These are phyloP conservation scores for Ceriops decandra DNA, from an alignment of 345 rosid genomes.

Conservation along the genomic window DNA sequence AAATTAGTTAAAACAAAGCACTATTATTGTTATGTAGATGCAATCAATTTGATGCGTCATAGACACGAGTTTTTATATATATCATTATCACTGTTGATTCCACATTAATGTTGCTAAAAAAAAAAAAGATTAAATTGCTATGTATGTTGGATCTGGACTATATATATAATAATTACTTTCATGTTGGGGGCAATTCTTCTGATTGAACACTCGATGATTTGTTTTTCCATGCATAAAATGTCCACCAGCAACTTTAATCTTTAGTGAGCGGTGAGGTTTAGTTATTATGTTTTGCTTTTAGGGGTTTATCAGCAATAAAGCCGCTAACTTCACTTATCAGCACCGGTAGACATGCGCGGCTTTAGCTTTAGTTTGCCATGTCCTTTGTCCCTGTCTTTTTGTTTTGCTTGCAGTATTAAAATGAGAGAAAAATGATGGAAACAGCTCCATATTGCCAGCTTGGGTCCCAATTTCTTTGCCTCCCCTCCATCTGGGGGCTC, in stretches of 20 bases:
- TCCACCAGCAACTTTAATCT: neutral
- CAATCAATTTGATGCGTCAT: too few relatives aligned
- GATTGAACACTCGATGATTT: slow-evolving; percentile 18
- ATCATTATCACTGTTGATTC: too few relatives aligned
- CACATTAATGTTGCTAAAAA: neutral
- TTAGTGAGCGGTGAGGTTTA: slow-evolving; percentile 1
- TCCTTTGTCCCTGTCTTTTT: neutral
- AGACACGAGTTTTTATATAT: neutral
- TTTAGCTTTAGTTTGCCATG: slow-evolving; percentile 6
- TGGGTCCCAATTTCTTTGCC: too few relatives aligned
- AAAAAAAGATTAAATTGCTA: neutral
- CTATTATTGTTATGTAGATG: too few relatives aligned
- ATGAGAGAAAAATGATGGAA: too few relatives aligned
- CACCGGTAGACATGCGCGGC: neutral
- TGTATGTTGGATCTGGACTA: neutral
- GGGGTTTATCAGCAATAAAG: slow-evolving; percentile 6
- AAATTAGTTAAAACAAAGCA: neutral
- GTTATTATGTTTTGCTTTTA: slow-evolving; percentile 25
- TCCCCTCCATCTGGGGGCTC: too few relatives aligned
- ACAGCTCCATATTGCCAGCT: too few relatives aligned
- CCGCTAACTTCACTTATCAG: slow-evolving; percentile 3
- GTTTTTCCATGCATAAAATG: neutral
- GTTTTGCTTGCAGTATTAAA: too few relatives aligned
- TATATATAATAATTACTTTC: neutral
- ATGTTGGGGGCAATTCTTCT: slow-evolving; percentile 6